Conservation (phyloP, 2,329 filamentous ascomycete species). For the Penicillium polonicum region DNA sequence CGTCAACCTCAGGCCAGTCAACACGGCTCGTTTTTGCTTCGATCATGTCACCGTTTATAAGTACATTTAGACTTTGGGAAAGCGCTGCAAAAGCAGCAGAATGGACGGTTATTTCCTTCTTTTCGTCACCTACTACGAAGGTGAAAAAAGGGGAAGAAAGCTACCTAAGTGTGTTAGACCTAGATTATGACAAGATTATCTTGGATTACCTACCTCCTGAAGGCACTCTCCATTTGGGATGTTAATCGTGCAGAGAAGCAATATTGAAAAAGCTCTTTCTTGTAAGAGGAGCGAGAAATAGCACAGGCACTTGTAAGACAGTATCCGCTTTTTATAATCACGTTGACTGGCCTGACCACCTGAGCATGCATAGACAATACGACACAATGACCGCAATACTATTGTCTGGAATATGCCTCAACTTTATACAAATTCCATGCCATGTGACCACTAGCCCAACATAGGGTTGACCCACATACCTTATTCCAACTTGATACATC, state of each 20-base stretch:
- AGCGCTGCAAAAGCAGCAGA: not conserved
- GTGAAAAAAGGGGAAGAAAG: constrained; percentile 1
- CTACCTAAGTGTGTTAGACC: not conserved
- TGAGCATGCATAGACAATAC: no score
- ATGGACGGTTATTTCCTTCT: not conserved
- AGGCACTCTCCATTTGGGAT: not conserved
- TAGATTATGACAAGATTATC: no score
- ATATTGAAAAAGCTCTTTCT: not conserved
- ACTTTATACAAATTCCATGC: not conserved
- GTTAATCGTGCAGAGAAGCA: not conserved
- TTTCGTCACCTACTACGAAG: not conserved
- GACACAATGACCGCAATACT: not conserved
- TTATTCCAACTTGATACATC: not conserved
- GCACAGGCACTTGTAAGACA: no score
- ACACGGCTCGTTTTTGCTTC: not conserved
- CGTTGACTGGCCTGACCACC: no score
- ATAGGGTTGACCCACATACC: not conserved
- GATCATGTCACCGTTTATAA: not conserved
- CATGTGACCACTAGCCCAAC: not conserved
- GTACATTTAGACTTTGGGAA: not conserved
- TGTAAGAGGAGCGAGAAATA: no score
- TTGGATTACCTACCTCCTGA: not conserved
- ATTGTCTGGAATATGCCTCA: not conserved
- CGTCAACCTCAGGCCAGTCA: constrained; percentile 3
- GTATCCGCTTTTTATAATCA: no score